phyloP scores from a whole-genome alignment of 805 yeast genomes.

The Yarrowia deformans region DNA sequence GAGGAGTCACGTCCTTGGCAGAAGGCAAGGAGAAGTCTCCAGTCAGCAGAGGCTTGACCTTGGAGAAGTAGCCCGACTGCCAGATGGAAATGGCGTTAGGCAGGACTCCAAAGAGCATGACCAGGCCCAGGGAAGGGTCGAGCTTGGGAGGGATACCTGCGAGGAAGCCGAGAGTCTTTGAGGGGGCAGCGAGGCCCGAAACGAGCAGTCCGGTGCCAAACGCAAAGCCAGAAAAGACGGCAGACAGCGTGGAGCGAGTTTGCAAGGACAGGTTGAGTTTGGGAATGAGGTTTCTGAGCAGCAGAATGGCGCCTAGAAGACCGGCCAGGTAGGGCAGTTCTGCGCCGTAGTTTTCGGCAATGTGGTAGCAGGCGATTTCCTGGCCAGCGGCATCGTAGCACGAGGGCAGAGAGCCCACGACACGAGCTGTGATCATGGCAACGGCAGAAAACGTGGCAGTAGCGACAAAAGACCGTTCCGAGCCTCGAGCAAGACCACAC shows the following conservation, averaged over 20 bases:
- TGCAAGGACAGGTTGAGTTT: conserved; percentile 1
- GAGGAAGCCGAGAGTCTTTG: conserved; percentile 5
- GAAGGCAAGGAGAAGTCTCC: background rate
- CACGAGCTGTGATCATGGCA: background rate
- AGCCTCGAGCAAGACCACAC: conserved; percentile 9
- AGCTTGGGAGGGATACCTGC: background rate
- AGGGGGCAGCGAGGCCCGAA: conserved; percentile 7
- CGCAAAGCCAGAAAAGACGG: conserved; percentile 10
- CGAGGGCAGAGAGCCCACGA: background rate
- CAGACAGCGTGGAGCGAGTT: background rate
- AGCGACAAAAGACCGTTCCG: conserved; percentile 1
- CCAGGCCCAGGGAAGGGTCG: background rate
- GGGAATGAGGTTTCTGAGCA: conserved; percentile 2
- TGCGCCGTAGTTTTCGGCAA: conserved; percentile 3
- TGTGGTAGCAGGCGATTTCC: background rate
- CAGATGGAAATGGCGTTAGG: conserved; percentile 4
- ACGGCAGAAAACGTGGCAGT: conserved; percentile 6
- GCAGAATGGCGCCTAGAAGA: background rate
- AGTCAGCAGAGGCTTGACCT: background rate
- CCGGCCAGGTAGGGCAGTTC: conserved; percentile 6
- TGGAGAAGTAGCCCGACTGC: conserved; percentile 4
- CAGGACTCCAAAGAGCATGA: background rate
- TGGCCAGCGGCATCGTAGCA: background rate
- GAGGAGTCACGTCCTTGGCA: conserved; percentile 5
- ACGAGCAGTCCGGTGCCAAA: conserved; percentile 7